Conservation (phyloP, 2,329 filamentous ascomycete genomes). For the Colletotrichum ledebouriae region DNA sequence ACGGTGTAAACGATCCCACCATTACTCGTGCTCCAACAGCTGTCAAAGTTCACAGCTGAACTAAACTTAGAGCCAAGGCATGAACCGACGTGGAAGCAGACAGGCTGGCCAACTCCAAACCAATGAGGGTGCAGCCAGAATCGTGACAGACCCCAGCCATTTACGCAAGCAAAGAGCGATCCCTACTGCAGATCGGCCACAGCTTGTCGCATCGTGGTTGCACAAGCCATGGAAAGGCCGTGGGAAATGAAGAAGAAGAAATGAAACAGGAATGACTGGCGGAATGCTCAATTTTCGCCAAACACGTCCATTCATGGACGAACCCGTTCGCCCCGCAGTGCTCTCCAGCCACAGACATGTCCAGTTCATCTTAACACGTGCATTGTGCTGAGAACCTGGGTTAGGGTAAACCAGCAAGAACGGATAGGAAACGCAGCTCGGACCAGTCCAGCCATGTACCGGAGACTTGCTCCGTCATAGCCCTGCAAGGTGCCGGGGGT, state of each 20-base stretch:
- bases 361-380: slow-evolving; percentile 2
- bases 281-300: slow-evolving; percentile 16
- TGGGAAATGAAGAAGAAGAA: background rate
- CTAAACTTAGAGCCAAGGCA: slow-evolving; percentile 24
- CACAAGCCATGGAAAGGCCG: slow-evolving; percentile 15
- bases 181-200: slow-evolving; percentile 36
- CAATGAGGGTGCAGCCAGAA: slow-evolving; percentile 20
- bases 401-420: background rate
- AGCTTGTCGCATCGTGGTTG: slow-evolving; percentile 36
- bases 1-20: slow-evolving; percentile 24
- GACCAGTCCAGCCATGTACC: slow-evolving; percentile 20
- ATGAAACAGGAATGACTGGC: slow-evolving; percentile 29
- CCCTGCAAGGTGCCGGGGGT: slow-evolving; percentile 30
- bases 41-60: slow-evolving; percentile 29
- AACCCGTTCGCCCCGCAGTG: slow-evolving; percentile 3
- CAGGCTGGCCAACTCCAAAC: slow-evolving; percentile 1
- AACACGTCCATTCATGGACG: background rate
- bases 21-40: background rate
- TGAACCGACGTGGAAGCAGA: slow-evolving; percentile 19
- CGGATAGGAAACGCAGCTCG: background rate
- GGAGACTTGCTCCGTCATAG: slow-evolving; percentile 38
- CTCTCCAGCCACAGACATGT: slow-evolving; percentile 22
- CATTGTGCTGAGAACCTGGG: background rate
- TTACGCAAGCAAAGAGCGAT: slow-evolving; percentile 40
- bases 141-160: slow-evolving; percentile 30